Conservation (phyloP, 75 land plant species). For the Sequoia sempervirens region DNA sequence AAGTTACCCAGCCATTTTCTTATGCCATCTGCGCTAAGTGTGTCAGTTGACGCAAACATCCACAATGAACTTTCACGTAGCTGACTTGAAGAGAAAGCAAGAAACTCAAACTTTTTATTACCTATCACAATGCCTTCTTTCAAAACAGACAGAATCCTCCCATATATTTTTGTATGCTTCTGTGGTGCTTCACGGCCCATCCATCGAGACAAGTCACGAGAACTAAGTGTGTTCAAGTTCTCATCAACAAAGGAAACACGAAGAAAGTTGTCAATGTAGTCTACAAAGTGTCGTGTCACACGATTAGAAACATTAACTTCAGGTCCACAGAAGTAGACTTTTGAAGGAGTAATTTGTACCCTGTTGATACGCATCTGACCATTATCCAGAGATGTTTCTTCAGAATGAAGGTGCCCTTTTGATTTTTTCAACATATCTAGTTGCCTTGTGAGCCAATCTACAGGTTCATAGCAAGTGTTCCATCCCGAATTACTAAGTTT, state of each 20-base stretch:
- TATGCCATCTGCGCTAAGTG: constrained; percentile 50
- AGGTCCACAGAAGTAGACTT: constrained; percentile 77
- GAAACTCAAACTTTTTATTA: constrained; percentile 64
- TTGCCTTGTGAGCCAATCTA: constrained; percentile 32
- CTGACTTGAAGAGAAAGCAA: constrained; percentile 93
- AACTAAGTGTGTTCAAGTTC: constrained; percentile 37
- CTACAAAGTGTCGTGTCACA: constrained; percentile 43
- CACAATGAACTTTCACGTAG: constrained; percentile 76
- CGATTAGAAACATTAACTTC: constrained; percentile 79
- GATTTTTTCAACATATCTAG: constrained; percentile 13
- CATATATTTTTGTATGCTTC: constrained; percentile 41
- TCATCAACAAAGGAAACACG: constrained; percentile 86
- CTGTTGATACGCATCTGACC: constrained; percentile 53
- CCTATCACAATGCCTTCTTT: constrained; percentile 63
- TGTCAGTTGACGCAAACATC: constrained; percentile 75
- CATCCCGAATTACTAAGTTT: constrained; percentile 22
- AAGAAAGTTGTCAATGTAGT: constrained; percentile 61
- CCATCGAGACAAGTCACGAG: constrained; percentile 32
- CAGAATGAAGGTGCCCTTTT: constrained; percentile 3
- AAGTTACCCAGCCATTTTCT: constrained; percentile 87
- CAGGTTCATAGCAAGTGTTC: constrained; percentile 52
- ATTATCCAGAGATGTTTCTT: constrained; percentile 25
- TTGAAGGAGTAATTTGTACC: constrained; percentile 72
- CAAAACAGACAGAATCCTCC: constrained; percentile 42
- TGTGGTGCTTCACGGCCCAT: constrained; percentile 21